Evolutionary conservation across 2,329 filamentous ascomycete species (phyloP), one percentile per base, ranked within the genome.

Genomic region (Xylariaceae sp.): DNA sequence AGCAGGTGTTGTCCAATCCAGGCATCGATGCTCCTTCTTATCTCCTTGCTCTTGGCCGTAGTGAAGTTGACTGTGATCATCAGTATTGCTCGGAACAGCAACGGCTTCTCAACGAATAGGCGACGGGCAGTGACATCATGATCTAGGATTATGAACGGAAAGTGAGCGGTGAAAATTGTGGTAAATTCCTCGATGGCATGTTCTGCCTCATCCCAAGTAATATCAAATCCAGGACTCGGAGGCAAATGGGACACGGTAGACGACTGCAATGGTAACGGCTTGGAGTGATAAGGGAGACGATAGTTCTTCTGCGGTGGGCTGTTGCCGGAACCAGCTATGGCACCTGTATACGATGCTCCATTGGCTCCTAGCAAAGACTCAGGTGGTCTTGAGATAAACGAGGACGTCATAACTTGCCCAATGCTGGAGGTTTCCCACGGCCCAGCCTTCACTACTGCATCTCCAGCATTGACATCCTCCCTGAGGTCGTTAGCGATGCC

Each of bases 1-100:
- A 82, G 46, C 45, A 79, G 66, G 29, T 75, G 74, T 17, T 78
- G 71, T 5, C 76, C 73, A 26, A 81, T 63, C 64, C 79, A 77
- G 6, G 73, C 73, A 60, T 77, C 70, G 19, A 75, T 70, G 34
- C 75, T 76, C 40, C 67, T 75, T 68, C 64, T 78, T 66, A 75
- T 81, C 72, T 62, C 75, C 60, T 33, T 65, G 64, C 61, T 73
- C 68, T 71, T 76, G 45, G 57, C 70, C 58, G 57, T 68, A n/a
- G 65, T 67, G 23, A 73, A 53, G 21, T 65, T 64, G 3, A 69
- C 55, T 5, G 75, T 71, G 12, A 68, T 70, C n/a, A 79, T 67
- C 57, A 79, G 70, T 29, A 78, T 64, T 11, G 71, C 70, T 7
- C 74, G 66, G 36, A 78, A 74, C 8, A 78, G 60, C 34, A 77